A percentile compares a stretch with the other conserved stretches of the same genome.
These are phyloP conservation scores for Yarrowia phangngaensis DNA, from an alignment of 805 yeast species.

Conservation along the genomic window DNA sequence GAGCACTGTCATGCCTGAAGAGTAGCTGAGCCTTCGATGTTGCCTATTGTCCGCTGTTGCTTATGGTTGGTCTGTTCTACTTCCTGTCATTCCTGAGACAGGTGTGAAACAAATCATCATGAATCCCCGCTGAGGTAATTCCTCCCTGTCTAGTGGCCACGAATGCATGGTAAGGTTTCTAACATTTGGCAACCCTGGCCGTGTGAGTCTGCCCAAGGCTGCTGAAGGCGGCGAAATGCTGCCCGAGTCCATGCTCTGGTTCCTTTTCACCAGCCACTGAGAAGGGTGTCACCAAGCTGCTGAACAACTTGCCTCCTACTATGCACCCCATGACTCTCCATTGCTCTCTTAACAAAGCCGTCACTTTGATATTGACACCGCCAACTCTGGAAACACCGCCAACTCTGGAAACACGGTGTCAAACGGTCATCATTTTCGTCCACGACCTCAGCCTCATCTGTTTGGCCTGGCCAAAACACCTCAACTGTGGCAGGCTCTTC, in stretches of 20 bases:
- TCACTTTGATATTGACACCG: conserved; percentile 31
- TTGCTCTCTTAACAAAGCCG: too few species aligned
- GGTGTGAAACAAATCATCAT: too few species aligned
- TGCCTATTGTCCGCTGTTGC: too few species aligned
- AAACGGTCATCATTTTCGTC: conserved; percentile 20
- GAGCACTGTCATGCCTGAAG: too few species aligned
- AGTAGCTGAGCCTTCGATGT: too few species aligned
- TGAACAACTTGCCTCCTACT: conserved; percentile 68
- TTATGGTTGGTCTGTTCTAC: too few species aligned
- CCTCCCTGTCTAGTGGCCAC: too few species aligned
- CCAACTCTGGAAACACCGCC: too few species aligned
- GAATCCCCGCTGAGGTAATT: too few species aligned
- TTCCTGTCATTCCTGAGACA: too few species aligned
- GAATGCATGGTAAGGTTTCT: too few species aligned
- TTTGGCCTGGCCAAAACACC: conserved; percentile 22
- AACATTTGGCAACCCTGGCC: too few species aligned
- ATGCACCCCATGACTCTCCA: conserved; percentile 91
- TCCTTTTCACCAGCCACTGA: conserved; percentile 80
- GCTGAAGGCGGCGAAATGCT: conserved; percentile 51
- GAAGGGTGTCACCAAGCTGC: conserved; percentile 64
- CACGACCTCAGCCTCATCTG: conserved; percentile 22
- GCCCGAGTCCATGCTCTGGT: conserved; percentile 82
- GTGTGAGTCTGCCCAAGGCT: conserved; percentile 56
- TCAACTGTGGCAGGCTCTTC: conserved; percentile 9
- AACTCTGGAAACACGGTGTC: conserved; percentile 6